Percentiles rank a stretch among this genome's conserved stretches.
Evolutionary conservation across 1,284 basidiomycete genomes (phyloP).

Genomic region (Pyrrhoderma noxium): DNA sequence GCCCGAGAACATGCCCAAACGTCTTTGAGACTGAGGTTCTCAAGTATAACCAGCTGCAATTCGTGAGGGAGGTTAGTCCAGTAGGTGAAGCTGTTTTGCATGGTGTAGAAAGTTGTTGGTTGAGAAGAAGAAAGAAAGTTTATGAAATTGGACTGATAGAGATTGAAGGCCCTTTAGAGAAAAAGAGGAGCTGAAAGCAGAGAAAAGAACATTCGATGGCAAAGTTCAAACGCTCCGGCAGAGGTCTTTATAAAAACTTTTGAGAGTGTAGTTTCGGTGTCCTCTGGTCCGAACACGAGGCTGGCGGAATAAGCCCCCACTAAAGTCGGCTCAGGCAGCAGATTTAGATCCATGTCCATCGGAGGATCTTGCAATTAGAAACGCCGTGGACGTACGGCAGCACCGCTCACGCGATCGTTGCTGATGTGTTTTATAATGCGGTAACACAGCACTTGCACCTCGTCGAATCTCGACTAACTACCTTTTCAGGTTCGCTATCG

Average conservation of each 20-base stretch:
- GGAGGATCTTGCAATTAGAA: too few species aligned
- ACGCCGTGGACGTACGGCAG: too few species aligned
- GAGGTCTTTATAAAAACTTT: too few species aligned
- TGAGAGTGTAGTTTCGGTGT: too few species aligned
- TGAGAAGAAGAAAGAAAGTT: neutral
- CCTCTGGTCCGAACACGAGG: neutral
- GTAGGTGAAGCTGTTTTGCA: neutral
- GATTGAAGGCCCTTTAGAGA: neutral
- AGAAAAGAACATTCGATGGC: too few species aligned
- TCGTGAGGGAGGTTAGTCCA: slow-evolving; percentile 59
- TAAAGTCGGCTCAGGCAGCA: neutral
- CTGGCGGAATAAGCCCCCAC: slow-evolving; percentile 13
- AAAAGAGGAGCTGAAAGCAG: neutral
- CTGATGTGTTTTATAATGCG: too few species aligned
- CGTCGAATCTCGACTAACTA: too few species aligned
- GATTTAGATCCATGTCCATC: too few species aligned
- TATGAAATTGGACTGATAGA: neutral
- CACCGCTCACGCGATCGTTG: too few species aligned
- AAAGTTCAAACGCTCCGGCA: too few species aligned
- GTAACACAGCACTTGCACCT: too few species aligned
- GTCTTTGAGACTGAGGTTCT: slow-evolving; percentile 36
- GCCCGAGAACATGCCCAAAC: slow-evolving; percentile 28
- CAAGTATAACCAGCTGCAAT: slow-evolving; percentile 53
- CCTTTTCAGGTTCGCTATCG: too few species aligned
- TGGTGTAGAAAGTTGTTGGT: neutral